Base-by-base conservation (phyloP, 208 protist species). In the Trypanosoma avium region DNA sequence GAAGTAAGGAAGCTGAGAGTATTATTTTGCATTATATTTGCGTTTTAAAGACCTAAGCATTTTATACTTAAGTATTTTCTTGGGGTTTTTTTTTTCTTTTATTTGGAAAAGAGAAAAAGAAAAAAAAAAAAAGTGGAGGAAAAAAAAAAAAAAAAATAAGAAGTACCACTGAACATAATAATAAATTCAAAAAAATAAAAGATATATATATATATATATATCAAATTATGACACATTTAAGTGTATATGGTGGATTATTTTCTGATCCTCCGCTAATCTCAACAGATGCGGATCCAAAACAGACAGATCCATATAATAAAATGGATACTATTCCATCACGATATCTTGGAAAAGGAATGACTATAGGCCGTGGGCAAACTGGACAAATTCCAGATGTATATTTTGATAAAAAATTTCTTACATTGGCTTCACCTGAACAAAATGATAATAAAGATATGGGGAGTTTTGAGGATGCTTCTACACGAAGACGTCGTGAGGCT, bases 231-330 rank as follows among this genome's bases (percentile, higher is more conserved):
- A 90, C 79, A 30, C 77, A 88, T 35, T 73, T 79, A 48, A 94
- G 85, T 67, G 79, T 69, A n/a, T 94, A 92, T 65, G 88, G 88
- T 4, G 88, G 88, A 57, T 76, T 94, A 27, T 95, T 95, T 56
- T 77, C 86, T 40, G 89, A 95, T 76, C 89, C 86, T 19, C 66
- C 86, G 50, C 88, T 79, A 57, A 69, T 95, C 12, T 81, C 81
- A 36, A 81, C 82, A 8, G 76, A 93, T 57, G 24, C 73, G 0
- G 86, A 95, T 55, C 72, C 83, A 3, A 77, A 75, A 21, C 81
- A 85, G 61, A 92, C 89, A 27, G 89, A 95, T 40, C 81, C 79
- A 17, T 95, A 92, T 53, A 71, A 88, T 62, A 92, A 92, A 72
- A 60, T 84, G 65, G 86, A 95, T 36, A 61, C 67, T 35, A 88